Evolutionary conservation across 345 rosid species (phyloP), one percentile per base, ranked within the genome.

Genomic region (Orychophragmus violaceus): DNA sequence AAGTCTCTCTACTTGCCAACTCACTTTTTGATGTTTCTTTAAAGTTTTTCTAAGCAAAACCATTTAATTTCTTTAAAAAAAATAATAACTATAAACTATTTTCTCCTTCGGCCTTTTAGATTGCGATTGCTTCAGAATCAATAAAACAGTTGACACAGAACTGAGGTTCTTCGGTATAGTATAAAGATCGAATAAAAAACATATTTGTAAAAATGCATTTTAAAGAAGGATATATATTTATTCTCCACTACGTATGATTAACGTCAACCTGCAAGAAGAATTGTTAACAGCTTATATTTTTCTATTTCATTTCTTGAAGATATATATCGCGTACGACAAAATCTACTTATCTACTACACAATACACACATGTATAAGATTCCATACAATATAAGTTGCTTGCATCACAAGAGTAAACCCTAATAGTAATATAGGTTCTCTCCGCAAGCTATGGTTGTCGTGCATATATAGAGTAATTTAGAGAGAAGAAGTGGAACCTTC

Each of bases 311-410:
- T 37, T 50, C 54, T 22, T 64, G 55, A 39, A 65, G 14, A 50
- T 53, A 49, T 50, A 65, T 50, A 49, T 72, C 30, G 57, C 66
- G 76, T 64, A 64, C 45, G 71, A 64, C 61, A 37, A 72, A 57
- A 64, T 37, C 28, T 39, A 62, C 68, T 44, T 8, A n/a, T n/a
- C n/a, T 48, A 56, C 42, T 63, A 57, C 66, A 44, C 70, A 64
- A 64, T 44, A 46, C 33, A 45, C 70, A 70, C 68, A 70, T 56
- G 70, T 29, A 65, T 17, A 55, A 71, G 24, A 54, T 63, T 71
- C 51, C 7, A 49, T n/a, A 50, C 60, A 50, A 19, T 30, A 37
- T 22, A 17, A 64, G 4, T 57, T 5, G 19, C 71, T 57, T 57
- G 27, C 13, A 49, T 1, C 48, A 46, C 52, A 72, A 72, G 60